Base-by-base conservation (phyloP, 1,284 basidiomycete species). In the Cutaneotrichosporon cutaneum region DNA sequence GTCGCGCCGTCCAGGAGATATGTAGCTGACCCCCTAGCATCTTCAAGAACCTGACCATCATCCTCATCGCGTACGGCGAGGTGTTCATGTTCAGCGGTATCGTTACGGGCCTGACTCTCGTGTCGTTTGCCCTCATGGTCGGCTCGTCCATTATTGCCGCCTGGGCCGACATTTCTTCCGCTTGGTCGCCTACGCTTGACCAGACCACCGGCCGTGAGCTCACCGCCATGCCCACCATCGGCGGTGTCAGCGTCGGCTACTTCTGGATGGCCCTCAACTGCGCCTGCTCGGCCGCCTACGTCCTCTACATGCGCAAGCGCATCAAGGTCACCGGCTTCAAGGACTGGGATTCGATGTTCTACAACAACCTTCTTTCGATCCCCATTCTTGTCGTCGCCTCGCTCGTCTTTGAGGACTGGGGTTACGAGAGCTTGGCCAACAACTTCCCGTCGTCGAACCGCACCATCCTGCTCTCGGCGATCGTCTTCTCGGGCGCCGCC, bases 291-390 rank as follows among this genome's bases (percentile, higher is more conserved):
- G 96, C 96, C 11, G 87, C 89, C 58, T 99, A 97, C 79, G 95
- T 94, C 48, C 84, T 99, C 59, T 85, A 90, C 58, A 99, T 99
- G 96, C 87, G 96, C 66, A 98, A 96, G 80, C 86, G 90, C 62
- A 99, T 99, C 83, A 99, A 99, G 82, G 78, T 85, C 47, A 98
- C 93, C n/a, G 92, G 92, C 44, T 99, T 99, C 82, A 95, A 94
- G 65, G 95, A 99, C 77, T 97, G 94, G 94, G 96, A 99, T 76
- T 90, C 94, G 27, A 98, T 99, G 95, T 97, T 94, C 82, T 99
- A 98, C 83, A 98, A 97, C 83, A 99, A 99, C 80, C 80, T 98
- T 56, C 83, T 99, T 54, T 96, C 92, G 36, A 93, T 99, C 70
- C 94, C 96, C 47, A 87, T 98, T 39, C 83, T 99, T 47, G 83